Percentiles rank a stretch among this genome's conserved stretches.
Conservation (phyloP, 257 asterid genomes). For the Mentha longifolia region DNA sequence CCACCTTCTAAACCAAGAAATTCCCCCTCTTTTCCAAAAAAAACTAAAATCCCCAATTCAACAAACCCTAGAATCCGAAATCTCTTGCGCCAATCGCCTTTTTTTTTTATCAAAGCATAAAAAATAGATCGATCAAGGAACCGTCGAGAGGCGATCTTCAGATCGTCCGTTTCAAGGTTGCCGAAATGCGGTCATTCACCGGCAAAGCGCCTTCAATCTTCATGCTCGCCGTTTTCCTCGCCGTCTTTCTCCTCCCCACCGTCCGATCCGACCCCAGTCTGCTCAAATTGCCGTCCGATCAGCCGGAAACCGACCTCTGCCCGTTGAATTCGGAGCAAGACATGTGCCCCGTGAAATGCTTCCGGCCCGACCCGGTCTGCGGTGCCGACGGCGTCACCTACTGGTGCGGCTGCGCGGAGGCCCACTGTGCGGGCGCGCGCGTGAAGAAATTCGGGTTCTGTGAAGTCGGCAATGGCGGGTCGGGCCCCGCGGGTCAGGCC, state of each 20-base stretch:
- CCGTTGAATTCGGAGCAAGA: conserved; percentile 40
- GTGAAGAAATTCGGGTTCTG: conserved; percentile 76
- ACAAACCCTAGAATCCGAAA: conserved; percentile 39
- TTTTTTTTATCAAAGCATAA: neutral
- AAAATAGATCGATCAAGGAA: conserved; percentile 12
- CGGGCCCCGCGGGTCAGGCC: conserved; percentile 87
- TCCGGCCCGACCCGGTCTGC: conserved; percentile 93
- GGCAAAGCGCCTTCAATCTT: conserved; percentile 34
- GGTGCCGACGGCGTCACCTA: conserved; percentile 85
- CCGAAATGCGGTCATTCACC: conserved; percentile 42
- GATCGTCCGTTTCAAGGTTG: conserved; percentile 37
- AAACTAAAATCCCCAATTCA: conserved; percentile 27
- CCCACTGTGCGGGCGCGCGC: conserved; percentile 76
- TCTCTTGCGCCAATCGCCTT: conserved; percentile 15
- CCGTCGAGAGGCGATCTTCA: conserved; percentile 38
- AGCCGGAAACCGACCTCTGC: conserved; percentile 46
- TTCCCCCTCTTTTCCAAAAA: neutral
- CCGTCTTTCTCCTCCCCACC: conserved; percentile 45
- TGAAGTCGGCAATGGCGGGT: conserved; percentile 78
- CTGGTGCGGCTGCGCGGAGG: conserved; percentile 99
- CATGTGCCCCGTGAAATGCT: conserved; percentile 80
- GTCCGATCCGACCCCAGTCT: conserved; percentile 51
- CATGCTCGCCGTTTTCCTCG: conserved; percentile 40
- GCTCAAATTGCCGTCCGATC: conserved; percentile 59
- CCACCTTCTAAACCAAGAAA: conserved; percentile 19